Conservation (phyloP, 257 asterid genomes). For the Nicotiana otophora region DNA sequence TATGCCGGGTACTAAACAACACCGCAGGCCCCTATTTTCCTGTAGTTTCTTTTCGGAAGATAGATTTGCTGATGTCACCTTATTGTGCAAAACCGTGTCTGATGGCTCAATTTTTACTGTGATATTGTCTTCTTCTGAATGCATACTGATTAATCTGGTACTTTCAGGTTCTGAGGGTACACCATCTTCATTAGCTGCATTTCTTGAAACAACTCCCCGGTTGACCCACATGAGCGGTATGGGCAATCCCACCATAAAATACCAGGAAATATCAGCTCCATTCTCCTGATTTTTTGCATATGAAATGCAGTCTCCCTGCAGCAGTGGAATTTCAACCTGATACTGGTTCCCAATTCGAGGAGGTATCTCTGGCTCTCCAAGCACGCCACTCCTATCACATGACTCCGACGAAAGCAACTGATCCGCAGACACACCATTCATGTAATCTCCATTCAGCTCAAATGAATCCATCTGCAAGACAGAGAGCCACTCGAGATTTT, state of each 20-base stretch:
- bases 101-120: slow-evolving; percentile 1
- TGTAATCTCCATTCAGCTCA: slow-evolving; percentile 21
- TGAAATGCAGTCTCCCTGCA: slow-evolving; percentile 8
- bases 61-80: slow-evolving; percentile 8
- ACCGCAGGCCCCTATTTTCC: slow-evolving; percentile 14
- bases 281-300: slow-evolving; percentile 12
- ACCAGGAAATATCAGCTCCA: slow-evolving; percentile 4
- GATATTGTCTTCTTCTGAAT: slow-evolving; percentile 18
- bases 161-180: slow-evolving; percentile 4
- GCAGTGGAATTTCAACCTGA: slow-evolving; percentile 53
- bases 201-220: slow-evolving; percentile 11
- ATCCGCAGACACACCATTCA: slow-evolving; percentile 25
- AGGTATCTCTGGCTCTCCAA: slow-evolving; percentile 37
- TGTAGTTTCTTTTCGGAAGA: slow-evolving; percentile 13
- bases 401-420: slow-evolving; percentile 20
- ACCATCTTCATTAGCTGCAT: neutral
- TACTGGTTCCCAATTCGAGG: slow-evolving; percentile 61
- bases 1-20: slow-evolving; percentile 42
- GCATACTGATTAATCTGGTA: neutral
- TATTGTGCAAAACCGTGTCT: slow-evolving; percentile 12
- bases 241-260: slow-evolving; percentile 32
- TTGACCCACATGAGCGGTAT: slow-evolving; percentile 30
- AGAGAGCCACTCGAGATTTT: neutral
- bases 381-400: slow-evolving; percentile 16
- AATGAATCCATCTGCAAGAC: slow-evolving; percentile 26